Conservation (phyloP, 345 rosid species). For the Salix udensis region DNA sequence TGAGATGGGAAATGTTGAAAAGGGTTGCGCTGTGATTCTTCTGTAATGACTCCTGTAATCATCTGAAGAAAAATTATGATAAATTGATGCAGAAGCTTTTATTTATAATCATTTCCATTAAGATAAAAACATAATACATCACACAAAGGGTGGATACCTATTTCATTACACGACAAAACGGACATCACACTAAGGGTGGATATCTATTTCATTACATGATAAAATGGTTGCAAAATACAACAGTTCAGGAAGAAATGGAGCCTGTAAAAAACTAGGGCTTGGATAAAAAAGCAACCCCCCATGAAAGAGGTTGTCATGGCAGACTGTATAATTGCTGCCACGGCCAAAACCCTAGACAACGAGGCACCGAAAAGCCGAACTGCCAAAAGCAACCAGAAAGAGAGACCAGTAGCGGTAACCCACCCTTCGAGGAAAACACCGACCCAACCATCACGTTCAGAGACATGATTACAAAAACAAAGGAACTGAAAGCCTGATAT, state of each 20-base stretch:
- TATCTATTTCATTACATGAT: constrained; percentile 20
- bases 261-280: constrained; percentile 32
- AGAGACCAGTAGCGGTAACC: constrained; percentile 1
- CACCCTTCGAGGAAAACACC: constrained; percentile 29
- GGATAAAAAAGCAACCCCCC: constrained; percentile 33
- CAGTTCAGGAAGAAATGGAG: constrained; percentile 29
- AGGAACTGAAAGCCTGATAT: constrained; percentile 17
- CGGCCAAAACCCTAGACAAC: constrained; percentile 37
- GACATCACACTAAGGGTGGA: constrained; percentile 28
- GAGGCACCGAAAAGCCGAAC: constrained; percentile 27
- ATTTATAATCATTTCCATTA: constrained; percentile 14
- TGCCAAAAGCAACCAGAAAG: constrained; percentile 19
- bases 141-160: constrained; percentile 22
- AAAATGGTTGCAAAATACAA: constrained; percentile 24
- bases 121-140: constrained; percentile 11
- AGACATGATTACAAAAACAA: constrained; percentile 27
- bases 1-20: background rate
- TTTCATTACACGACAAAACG: constrained; percentile 24
- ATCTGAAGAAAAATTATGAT: background rate
- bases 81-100: background rate
- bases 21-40: background rate
- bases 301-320: constrained; percentile 28
- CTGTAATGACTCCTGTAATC: background rate
- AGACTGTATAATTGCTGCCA: constrained; percentile 40
- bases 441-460: constrained; percentile 29